Conservation (phyloP, 2,329 filamentous ascomycete genomes). For the Diaporthe sp. region DNA sequence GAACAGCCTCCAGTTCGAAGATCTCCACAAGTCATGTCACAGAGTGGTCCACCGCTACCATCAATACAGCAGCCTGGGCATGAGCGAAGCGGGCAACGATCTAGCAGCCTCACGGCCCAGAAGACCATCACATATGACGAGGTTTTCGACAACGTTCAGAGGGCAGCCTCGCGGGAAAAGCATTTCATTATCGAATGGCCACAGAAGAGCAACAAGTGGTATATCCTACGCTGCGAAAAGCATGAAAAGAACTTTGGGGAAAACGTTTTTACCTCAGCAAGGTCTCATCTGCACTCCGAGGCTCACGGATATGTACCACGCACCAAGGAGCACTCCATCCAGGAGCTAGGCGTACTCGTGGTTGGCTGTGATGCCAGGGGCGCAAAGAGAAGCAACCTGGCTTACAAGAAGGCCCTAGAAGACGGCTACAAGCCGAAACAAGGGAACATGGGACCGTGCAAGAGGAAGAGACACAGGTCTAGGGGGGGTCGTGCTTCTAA, state of each 20-base stretch:
- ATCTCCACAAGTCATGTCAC: background rate
- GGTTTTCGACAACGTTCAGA: background rate
- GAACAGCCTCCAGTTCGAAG: background rate
- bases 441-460: too few species aligned
- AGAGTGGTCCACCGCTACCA: background rate
- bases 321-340: background rate
- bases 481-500: background rate
- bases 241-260: background rate
- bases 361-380: background rate
- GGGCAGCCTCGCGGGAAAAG: background rate
- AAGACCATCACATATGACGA: background rate
- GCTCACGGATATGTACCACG: background rate
- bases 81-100: background rate
- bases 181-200: slow-evolving; percentile 4
- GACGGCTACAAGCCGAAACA: background rate
- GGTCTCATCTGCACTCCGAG: background rate
- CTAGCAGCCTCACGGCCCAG: background rate
- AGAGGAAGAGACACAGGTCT: background rate
- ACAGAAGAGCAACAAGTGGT: background rate
- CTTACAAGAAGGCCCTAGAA: background rate
- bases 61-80: background rate
- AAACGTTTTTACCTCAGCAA: background rate
- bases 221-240: background rate
- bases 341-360: background rate
- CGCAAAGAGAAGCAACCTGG: background rate